Base-by-base conservation (phyloP, 192 early-diverging fungal species). In the Entomortierella beljakovae region DNA sequence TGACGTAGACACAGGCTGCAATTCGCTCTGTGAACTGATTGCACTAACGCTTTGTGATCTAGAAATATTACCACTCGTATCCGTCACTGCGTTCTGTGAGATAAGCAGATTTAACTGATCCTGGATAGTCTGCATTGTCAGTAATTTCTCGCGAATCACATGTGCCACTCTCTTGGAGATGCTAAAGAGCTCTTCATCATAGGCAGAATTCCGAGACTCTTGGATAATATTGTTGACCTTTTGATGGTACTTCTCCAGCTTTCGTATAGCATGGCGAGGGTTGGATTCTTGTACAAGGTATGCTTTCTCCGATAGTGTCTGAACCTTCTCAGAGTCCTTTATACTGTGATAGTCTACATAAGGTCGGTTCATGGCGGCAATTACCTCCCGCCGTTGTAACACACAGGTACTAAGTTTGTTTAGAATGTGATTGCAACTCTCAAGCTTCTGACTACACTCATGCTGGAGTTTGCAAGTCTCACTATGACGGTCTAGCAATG, bases 401-500 rank as follows among this genome's bases (percentile, higher is more conserved):
- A 68, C 67, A 79, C 59, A 70, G 0, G 56, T 34, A 34, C 79
- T 67, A 10, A 85, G 48, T 77, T 86, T 37, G 88, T 89, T 68
- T 73, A 90, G 56, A 89, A 93, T 64, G 90, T 93, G 70, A 88
- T 89, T 20, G 91, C 87, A 40, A 86, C 86, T 69, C 50, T 79
- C 75, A 5, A 79, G 75, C 3, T 64, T 79, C 28, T 79, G 75
- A 26, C 67, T 79, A 43, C 75, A 79, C 25, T 79, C 75, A 34
- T 79, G 75, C 42, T 79, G 75, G 1, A 79, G 55, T 50, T 79
- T 79, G 73, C 96, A 97, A 20, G 90, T 83, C 51, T 94, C 93
- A 7, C 92, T 91, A 71, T 97, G 96, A 40, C 85, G 84, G 33
- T 93, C 91, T 48, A 96, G 82, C 32, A 88, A 86, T 16, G 82